phyloP scores from a whole-genome alignment of 2,329 filamentous ascomycete species.

The Ophiostoma ulmi region DNA sequence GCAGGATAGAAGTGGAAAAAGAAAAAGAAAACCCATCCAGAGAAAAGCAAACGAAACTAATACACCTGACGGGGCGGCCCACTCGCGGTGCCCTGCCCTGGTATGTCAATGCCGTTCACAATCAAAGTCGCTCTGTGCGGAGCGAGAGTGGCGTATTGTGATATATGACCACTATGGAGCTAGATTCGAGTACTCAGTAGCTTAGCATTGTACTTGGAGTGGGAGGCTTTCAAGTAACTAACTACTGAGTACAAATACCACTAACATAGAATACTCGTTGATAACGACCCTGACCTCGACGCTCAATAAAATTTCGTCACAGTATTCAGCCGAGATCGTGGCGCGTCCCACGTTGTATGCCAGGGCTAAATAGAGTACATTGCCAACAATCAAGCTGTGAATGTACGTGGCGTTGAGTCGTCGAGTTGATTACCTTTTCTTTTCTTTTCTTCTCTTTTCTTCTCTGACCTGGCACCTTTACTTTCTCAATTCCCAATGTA shows the following conservation, averaged over 20 bases:
- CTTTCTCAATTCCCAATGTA: not conserved
- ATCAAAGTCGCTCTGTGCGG: not conserved
- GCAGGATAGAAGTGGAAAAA: not conserved
- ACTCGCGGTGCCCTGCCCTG: constrained; percentile 5
- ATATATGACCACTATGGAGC: not conserved
- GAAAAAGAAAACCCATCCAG: not conserved
- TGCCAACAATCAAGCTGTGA: not conserved
- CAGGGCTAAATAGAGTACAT: not conserved
- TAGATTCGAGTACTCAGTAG: not conserved
- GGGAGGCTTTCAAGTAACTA: no score
- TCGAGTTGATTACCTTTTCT: not conserved
- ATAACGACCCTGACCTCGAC: not conserved
- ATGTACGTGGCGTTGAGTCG: not conserved
- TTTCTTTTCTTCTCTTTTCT: not conserved
- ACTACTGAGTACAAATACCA: no score
- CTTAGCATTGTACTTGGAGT: not conserved
- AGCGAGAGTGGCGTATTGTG: constrained; percentile 1
- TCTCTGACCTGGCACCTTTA: not conserved
- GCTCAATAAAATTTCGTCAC: not conserved
- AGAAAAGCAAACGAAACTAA: not conserved
- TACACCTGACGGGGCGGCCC: not conserved
- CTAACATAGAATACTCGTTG: no score
- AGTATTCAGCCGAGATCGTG: not conserved
- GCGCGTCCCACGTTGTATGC: not conserved
- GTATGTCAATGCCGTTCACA: constrained; percentile 9